Percentiles rank a stretch among this genome's conserved stretches.
phyloP scores from a whole-genome alignment of 306 rosid genomes.

The Pterocarpus macrocarpus region DNA sequence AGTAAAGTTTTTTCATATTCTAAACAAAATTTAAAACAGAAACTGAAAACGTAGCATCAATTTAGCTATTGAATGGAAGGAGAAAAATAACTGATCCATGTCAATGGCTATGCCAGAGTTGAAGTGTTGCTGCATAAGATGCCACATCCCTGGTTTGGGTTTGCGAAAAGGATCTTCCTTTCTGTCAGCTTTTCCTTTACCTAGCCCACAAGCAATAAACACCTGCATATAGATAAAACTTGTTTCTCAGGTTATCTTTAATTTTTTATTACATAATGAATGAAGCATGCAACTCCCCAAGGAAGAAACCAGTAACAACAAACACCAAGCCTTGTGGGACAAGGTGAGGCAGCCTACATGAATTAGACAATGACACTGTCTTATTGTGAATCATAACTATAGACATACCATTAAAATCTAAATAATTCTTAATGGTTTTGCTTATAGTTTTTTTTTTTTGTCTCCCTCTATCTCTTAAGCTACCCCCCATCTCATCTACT shows the following conservation, averaged over 20 bases:
- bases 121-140: conserved; percentile 80
- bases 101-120: conserved; percentile 83
- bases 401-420: background rate
- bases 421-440: background rate
- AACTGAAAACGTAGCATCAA: conserved; percentile 27
- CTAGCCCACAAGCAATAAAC: conserved; percentile 83
- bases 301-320: background rate
- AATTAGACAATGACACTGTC: background rate
- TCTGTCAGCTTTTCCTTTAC: conserved; percentile 55
- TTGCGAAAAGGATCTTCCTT: conserved; percentile 78
- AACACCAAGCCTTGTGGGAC: background rate
- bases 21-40: conserved; percentile 16
- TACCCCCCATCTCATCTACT: background rate
- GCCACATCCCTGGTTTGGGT: conserved; percentile 95
- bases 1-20: conserved; percentile 12
- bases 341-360: background rate
- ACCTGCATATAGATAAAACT: conserved; percentile 64
- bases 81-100: conserved; percentile 71
- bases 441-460: background rate
- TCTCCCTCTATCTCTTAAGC: too few species aligned
- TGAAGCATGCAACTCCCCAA: background rate
- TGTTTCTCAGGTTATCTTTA: conserved; percentile 20
- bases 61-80: conserved; percentile 36
- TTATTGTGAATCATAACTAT: background rate
- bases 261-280: background rate